Evolutionary conservation across 345 rosid species (phyloP).

Genomic region (Citrus medica): DNA sequence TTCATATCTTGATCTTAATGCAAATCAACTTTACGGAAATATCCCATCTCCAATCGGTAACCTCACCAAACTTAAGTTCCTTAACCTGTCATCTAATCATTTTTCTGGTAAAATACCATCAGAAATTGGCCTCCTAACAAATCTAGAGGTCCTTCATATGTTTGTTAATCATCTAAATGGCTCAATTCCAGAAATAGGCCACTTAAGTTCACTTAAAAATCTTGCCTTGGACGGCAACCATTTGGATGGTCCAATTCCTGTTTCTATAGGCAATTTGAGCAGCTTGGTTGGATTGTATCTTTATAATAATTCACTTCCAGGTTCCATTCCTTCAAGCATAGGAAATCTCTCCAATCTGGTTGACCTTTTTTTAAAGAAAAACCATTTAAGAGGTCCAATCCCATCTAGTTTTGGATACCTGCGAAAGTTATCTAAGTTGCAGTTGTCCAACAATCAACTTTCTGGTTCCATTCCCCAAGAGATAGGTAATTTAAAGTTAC

Average conservation of each 20-base stretch:
- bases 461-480: slow-evolving; percentile 29
- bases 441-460: slow-evolving; percentile 24
- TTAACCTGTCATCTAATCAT: slow-evolving; percentile 21
- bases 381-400: slow-evolving; percentile 25
- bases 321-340: slow-evolving; percentile 20
- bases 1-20: slow-evolving; percentile 16
- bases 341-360: slow-evolving; percentile 18
- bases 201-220: not conserved
- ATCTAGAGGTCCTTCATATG: slow-evolving; percentile 17
- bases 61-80: slow-evolving; percentile 19
- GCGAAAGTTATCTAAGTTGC: slow-evolving; percentile 4
- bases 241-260: slow-evolving; percentile 5
- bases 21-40: slow-evolving; percentile 19
- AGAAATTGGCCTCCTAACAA: slow-evolving; percentile 18
- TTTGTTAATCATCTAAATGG: slow-evolving; percentile 16
- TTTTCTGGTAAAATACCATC: slow-evolving; percentile 16
- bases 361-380: slow-evolving; percentile 18
- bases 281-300: slow-evolving; percentile 11
- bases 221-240: slow-evolving; percentile 1
- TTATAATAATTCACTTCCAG: slow-evolving; percentile 16
- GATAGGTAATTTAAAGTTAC: slow-evolving; percentile 26
- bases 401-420: slow-evolving; percentile 28
- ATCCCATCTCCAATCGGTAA: slow-evolving; percentile 24
- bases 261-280: slow-evolving; percentile 14
- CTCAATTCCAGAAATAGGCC: slow-evolving; percentile 17